phyloP scores from a whole-genome alignment of 768 basidiomycete genomes.

The Tricholoma matsutake region DNA sequence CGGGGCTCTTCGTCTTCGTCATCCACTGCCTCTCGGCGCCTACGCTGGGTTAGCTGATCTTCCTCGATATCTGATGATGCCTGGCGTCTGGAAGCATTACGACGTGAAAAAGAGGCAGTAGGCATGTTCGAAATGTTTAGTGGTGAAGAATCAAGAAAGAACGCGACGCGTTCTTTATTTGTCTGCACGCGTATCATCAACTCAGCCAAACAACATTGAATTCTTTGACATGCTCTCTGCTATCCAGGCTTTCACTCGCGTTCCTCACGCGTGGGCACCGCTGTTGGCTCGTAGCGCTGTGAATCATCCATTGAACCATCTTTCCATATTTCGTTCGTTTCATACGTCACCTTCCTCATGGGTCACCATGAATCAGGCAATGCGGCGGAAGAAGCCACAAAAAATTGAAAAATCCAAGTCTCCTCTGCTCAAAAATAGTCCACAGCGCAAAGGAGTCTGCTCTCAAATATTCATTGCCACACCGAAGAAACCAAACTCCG shows the following conservation, averaged over 20 bases:
- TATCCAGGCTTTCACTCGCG: conserved; percentile 31
- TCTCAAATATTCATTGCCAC: conserved; percentile 74
- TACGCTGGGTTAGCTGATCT: conserved; percentile 35
- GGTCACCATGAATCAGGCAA: conserved; percentile 85
- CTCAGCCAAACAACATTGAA: neutral
- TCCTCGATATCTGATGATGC: conserved; percentile 64
- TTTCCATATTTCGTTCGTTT: conserved; percentile 48
- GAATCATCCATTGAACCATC: conserved; percentile 3
- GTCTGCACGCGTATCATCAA: neutral
- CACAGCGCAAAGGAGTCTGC: conserved; percentile 92
- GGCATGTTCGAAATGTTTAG: conserved; percentile 29
- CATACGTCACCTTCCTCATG: conserved; percentile 55
- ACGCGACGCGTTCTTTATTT: conserved; percentile 35
- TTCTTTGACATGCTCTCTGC: conserved; percentile 35
- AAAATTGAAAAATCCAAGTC: conserved; percentile 57
- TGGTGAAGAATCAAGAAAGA: no score
- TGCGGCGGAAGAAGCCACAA: conserved; percentile 67
- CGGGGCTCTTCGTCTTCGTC: conserved; percentile 33
- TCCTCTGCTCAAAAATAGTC: conserved; percentile 75
- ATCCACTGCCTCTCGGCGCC: conserved; percentile 25
- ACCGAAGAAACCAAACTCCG: conserved; percentile 98
- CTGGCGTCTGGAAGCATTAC: conserved; percentile 38
- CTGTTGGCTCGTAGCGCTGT: conserved; percentile 17
- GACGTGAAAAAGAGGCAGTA: conserved; percentile 37
- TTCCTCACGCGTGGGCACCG: conserved; percentile 26